Evolutionary conservation across 345 rosid genomes (phyloP).

Genomic region (Eucalyptus pauciflora): DNA sequence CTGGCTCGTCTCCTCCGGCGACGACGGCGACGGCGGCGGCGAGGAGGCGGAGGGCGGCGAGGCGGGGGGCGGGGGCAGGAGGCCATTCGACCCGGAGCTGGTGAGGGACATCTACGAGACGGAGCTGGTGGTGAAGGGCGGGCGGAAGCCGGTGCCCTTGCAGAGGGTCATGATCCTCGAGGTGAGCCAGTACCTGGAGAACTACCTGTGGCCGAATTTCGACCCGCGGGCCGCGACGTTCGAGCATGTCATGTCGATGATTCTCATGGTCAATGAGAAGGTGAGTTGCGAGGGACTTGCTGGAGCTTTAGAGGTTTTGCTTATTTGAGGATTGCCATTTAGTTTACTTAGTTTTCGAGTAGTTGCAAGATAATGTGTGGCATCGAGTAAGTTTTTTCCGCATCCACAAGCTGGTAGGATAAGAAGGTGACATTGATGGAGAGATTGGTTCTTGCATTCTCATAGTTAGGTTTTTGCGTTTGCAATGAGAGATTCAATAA

Average conservation of each 20-base stretch:
- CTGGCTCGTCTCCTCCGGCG: constrained; percentile 49
- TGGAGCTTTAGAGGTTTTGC: neutral
- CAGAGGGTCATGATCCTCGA: constrained; percentile 95
- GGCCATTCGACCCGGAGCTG: constrained; percentile 61
- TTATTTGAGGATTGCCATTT: neutral
- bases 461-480: neutral
- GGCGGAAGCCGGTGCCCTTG: constrained; percentile 77
- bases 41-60: constrained; percentile 1
- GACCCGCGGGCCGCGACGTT: constrained; percentile 63
- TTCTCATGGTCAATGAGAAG: constrained; percentile 79
- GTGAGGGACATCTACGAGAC: constrained; percentile 74
- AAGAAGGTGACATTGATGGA: neutral
- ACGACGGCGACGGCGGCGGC: constrained; percentile 12
- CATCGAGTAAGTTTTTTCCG: neutral
- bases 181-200: constrained; percentile 96
- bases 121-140: constrained; percentile 65
- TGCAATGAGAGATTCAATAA: neutral
- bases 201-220: constrained; percentile 90
- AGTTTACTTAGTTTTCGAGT: neutral
- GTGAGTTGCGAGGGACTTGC: neutral
- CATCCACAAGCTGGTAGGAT: neutral
- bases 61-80: neutral
- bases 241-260: constrained; percentile 98
- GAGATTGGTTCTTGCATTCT: neutral
- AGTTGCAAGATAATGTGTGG: neutral